Evolutionary conservation across 192 early-diverging fungal species (phyloP), one percentile per base, ranked within the genome.

Genomic region (Podila verticillata): DNA sequence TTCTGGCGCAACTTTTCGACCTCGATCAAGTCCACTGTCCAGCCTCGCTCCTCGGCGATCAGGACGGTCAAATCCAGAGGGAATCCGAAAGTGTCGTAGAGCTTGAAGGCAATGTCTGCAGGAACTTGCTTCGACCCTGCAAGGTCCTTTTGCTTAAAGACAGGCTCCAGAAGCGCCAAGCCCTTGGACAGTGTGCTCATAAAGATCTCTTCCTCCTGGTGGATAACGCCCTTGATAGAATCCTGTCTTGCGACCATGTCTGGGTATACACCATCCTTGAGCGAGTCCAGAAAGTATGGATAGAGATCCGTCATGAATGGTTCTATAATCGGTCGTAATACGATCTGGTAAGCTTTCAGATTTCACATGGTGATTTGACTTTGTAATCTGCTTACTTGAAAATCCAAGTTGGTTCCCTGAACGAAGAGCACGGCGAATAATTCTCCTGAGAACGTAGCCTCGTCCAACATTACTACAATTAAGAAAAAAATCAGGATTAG

Each of bases 31-130:
- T 90, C 85, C 7, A 90, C 84, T 20, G 68, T 74, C 89, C 89
- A 90, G 6, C 87, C 89, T 22, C 82, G 82, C 58, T 90, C 89
- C 20, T 83, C 61, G 20, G 86, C 86, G 67, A 90, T 89, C 69
- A 86, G 70, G 0, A 79, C 59, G 2, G 84, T 88, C 31, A 90
- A 61, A 64, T 90, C 89, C 26, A 90, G 64, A 2, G 89, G 89
- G 63, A 90, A 90, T 4, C 89, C 89, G 70, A 84, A 89, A 4
- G 86, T 89, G 48, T 87, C 86, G 32, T 88, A 90, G 5, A 90
- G 60, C 48, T 85, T 80, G 64, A 89, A 90, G 0, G 89, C 89
- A 49, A 83, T 82, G 0, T 75, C 65, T 3, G 86, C 74, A 7
- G 84, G 84, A 5, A 90, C 83, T 5, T 70, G 49, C 28, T 82